Evolutionary conservation across 192 early-diverging fungal species (phyloP).

Genomic region (Podila verticillata): DNA sequence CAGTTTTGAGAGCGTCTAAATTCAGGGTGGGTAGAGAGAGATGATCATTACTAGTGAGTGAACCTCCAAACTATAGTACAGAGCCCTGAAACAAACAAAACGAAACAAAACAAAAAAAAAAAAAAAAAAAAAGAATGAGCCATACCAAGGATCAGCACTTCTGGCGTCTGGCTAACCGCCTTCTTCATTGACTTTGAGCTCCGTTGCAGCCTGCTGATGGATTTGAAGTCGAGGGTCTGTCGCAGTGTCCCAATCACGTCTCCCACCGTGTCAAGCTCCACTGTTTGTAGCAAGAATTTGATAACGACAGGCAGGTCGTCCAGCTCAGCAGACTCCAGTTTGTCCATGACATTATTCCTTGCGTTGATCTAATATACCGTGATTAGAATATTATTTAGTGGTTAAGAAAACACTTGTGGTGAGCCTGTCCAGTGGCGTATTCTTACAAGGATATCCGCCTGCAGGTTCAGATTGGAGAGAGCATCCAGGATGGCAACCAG

Average conservation of each 20-base stretch:
- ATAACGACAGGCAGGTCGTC: constrained; percentile 77
- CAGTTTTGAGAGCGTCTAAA: constrained; percentile 71
- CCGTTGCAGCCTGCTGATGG: constrained; percentile 60
- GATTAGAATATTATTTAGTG: neutral
- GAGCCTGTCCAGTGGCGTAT: neutral
- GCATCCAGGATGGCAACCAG: constrained; percentile 78
- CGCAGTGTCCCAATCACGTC: constrained; percentile 62
- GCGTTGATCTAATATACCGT: constrained; percentile 51
- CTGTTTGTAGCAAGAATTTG: constrained; percentile 77
- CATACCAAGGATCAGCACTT: constrained; percentile 61
- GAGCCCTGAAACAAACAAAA: neutral
- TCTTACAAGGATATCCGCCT: constrained; percentile 56
- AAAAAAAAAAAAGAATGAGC: no score
- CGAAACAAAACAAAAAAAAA: neutral
- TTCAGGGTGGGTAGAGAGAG: neutral
- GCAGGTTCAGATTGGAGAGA: constrained; percentile 70
- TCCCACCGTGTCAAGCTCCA: constrained; percentile 57
- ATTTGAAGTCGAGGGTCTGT: constrained; percentile 69
- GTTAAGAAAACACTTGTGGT: neutral
- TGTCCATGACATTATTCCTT: constrained; percentile 64
- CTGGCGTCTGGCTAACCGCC: constrained; percentile 46
- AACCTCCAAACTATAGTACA: neutral
- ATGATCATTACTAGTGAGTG: neutral
- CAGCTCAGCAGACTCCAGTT: constrained; percentile 72
- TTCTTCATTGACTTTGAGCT: constrained; percentile 11